Conservation (phyloP, 495 filamentous ascomycete genomes). For the Copromyces sp. region DNA sequence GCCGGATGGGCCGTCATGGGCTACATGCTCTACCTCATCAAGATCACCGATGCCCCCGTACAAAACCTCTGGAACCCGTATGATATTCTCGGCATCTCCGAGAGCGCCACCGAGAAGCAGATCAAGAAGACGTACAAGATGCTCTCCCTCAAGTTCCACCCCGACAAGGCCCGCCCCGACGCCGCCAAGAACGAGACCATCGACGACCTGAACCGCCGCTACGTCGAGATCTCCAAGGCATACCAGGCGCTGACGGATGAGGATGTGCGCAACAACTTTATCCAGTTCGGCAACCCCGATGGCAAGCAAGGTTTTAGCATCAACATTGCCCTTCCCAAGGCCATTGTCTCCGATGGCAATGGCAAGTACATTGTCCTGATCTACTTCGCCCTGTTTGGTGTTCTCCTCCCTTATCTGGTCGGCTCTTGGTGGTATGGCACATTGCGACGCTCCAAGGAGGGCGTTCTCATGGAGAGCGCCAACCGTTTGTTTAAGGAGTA, state of each 20-base stretch:
- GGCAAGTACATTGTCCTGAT: conserved; percentile 91
- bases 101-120: conserved; percentile 75
- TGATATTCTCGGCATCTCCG: conserved; percentile 76
- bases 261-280: conserved; percentile 91
- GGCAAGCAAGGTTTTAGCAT: conserved; percentile 98
- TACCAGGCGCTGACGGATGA: conserved; percentile 97
- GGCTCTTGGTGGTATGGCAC: conserved; percentile 99
- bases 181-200: conserved; percentile 79
- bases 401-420: conserved; percentile 84
- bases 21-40: conserved; percentile 86
- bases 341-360: conserved; percentile 85
- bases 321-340: conserved; percentile 88
- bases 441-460: conserved; percentile 81
- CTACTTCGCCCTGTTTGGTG: conserved; percentile 77
- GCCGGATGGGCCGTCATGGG: conserved; percentile 77
- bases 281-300: conserved; percentile 91
- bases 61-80: conserved; percentile 93
- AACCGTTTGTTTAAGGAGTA: conserved; percentile 91
- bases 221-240: conserved; percentile 90
- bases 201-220: conserved; percentile 74
- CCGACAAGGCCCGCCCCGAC: conserved; percentile 81
- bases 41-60: conserved; percentile 59
- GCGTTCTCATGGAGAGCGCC: conserved; percentile 80
- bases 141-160: conserved; percentile 78
- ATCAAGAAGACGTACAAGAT: conserved; percentile 85